Percentiles rank a stretch among this genome's conserved stretches.
These are phyloP conservation scores for Adansonia digitata DNA, from an alignment of 345 rosid genomes.

Conservation along the genomic window DNA sequence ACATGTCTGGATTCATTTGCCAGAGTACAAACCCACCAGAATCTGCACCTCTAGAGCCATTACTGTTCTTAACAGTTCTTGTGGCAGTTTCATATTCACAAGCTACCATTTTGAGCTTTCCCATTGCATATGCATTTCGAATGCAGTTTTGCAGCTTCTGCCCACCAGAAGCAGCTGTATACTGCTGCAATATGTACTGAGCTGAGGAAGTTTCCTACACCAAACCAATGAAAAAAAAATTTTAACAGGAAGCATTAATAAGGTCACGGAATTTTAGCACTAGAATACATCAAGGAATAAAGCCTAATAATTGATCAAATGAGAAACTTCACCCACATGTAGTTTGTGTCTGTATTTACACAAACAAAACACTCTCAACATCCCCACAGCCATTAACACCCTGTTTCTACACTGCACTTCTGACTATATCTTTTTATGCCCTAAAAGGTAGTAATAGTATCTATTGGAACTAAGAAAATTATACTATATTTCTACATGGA, in stretches of 20 bases:
- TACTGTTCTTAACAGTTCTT: conserved; percentile 61
- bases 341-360: background rate
- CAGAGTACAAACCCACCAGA: conserved; percentile 88
- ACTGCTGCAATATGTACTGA: conserved; percentile 87
- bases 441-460: background rate
- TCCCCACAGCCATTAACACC: background rate
- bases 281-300: conserved; percentile 4
- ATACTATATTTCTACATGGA: background rate
- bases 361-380: background rate
- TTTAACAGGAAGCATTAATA: background rate
- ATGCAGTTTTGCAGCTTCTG: conserved; percentile 78
- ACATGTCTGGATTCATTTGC: conserved; percentile 97
- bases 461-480: background rate
- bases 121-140: conserved; percentile 83
- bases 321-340: background rate
- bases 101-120: conserved; percentile 72
- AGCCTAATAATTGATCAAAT: background rate
- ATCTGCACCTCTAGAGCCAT: conserved; percentile 48
- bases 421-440: background rate
- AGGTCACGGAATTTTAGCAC: background rate
- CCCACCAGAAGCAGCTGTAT: conserved; percentile 89
- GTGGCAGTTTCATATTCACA: conserved; percentile 72
- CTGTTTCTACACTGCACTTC: background rate
- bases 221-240: background rate
- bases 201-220: conserved; percentile 84